These are phyloP conservation scores for Saccharata proteae DNA, from an alignment of 2,329 filamentous ascomycete species.

Conservation along the genomic window DNA sequence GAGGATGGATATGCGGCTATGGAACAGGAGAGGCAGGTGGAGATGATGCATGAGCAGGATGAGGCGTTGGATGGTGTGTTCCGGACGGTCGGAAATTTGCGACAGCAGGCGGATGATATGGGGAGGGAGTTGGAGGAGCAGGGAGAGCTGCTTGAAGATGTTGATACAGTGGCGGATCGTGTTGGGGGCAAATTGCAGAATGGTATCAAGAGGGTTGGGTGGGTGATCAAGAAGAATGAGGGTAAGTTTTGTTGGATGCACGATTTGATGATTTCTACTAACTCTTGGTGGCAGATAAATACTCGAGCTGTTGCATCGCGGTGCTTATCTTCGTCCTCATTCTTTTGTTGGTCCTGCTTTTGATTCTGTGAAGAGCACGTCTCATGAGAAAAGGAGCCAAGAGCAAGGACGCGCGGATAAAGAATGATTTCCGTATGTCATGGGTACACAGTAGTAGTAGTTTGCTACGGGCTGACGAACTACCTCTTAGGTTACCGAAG, in stretches of 20 bases:
- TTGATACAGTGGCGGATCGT: constrained; percentile 74
- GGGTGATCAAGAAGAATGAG: constrained; percentile 82
- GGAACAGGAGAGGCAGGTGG: constrained; percentile 75
- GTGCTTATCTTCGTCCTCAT: constrained; percentile 82
- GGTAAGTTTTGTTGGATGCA: constrained; percentile 42
- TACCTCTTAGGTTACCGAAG: too few species aligned
- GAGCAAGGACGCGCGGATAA: too few species aligned
- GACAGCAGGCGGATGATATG: constrained; percentile 90
- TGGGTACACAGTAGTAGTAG: too few species aligned
- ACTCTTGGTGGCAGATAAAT: constrained; percentile 37
- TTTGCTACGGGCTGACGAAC: too few species aligned
- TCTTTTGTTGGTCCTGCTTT: constrained; percentile 67
- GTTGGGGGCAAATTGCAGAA: constrained; percentile 76
- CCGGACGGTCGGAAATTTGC: constrained; percentile 78
- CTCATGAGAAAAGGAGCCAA: too few species aligned
- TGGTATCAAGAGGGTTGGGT: constrained; percentile 74
- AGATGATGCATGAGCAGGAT: constrained; percentile 93
- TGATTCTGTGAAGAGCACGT: constrained; percentile 49
- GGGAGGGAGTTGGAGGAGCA: constrained; percentile 94
- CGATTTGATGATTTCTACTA: constrained; percentile 12
- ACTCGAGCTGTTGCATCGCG: constrained; percentile 83
- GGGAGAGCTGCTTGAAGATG: constrained; percentile 71
- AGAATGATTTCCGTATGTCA: too few species aligned
- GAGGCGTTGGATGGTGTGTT: constrained; percentile 87
- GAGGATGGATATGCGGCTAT: constrained; percentile 21